Evolutionary conservation across 495 filamentous ascomycete genomes (phyloP).

Genomic region (Amphirosellinia nigrospora): DNA sequence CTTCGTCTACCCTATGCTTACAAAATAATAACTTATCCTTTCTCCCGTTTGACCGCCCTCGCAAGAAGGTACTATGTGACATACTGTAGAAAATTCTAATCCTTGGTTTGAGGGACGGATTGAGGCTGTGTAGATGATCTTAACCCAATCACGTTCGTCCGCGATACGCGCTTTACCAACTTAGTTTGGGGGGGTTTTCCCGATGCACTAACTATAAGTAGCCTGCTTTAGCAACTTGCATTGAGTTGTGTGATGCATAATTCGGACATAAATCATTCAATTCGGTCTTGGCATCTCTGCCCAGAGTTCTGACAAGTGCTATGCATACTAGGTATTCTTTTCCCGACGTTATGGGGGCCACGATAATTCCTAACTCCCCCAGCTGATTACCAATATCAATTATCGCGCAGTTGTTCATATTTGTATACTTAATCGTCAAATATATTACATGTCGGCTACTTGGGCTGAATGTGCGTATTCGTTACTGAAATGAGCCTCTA

Average conservation of each 20-base stretch:
- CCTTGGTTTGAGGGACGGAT: slow-evolving; percentile 20
- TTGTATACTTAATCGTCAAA: background rate
- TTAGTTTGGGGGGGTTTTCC: slow-evolving; percentile 8
- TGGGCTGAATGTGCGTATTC: background rate
- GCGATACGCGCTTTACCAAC: slow-evolving; percentile 11
- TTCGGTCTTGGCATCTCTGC: background rate
- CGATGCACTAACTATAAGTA: slow-evolving; percentile 6
- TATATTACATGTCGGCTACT: background rate
- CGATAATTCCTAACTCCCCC: background rate
- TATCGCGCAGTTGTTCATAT: background rate
- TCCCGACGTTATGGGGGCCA: background rate
- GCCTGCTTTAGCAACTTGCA: background rate
- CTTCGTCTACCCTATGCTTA: background rate
- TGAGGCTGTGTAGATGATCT: slow-evolving; percentile 24
- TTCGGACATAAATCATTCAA: background rate
- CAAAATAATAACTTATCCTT: background rate
- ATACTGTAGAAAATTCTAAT: slow-evolving; percentile 1
- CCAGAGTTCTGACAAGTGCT: too few species aligned
- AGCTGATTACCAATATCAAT: background rate
- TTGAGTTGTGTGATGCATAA: background rate
- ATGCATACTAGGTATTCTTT: too few species aligned
- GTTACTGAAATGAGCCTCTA: background rate
- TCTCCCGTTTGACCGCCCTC: background rate
- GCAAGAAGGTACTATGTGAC: background rate
- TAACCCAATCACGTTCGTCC: slow-evolving; percentile 20